Conservation (phyloP, 2,329 filamentous ascomycete species). For the Stagonosporopsis rhizophila region DNA sequence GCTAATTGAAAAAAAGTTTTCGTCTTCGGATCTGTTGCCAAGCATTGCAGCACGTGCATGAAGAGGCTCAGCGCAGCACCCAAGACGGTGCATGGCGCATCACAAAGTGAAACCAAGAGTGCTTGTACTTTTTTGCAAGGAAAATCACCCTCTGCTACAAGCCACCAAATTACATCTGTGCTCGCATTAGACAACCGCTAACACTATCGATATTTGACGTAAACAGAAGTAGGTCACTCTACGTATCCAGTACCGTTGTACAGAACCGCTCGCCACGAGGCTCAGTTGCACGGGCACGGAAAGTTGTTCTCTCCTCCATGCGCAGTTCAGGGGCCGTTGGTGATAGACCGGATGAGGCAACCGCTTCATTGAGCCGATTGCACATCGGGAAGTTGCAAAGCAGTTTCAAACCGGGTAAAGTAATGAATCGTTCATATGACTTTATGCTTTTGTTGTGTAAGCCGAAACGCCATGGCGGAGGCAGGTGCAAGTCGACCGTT, state of each 20-base stretch:
- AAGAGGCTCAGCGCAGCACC: not conserved
- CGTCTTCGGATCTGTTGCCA: not conserved
- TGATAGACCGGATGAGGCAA: not conserved
- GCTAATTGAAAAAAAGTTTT: not conserved
- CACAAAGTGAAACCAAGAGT: too few relatives aligned
- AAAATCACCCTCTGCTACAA: not conserved
- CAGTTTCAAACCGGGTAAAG: not conserved
- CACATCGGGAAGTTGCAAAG: slow-evolving; percentile 8
- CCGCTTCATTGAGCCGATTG: not conserved
- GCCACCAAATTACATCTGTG: not conserved
- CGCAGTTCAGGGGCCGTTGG: not conserved
- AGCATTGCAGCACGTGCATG: not conserved
- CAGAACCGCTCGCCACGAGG: not conserved
- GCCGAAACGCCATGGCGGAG: not conserved
- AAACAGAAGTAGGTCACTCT: not conserved
- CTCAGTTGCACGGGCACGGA: not conserved
- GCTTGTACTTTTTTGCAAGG: not conserved
- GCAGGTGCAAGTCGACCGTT: not conserved
- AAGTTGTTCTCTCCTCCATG: not conserved
- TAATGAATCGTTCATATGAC: not conserved
- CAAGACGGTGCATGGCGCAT: too few relatives aligned
- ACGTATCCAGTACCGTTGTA: not conserved
- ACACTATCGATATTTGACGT: not conserved
- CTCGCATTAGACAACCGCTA: not conserved
- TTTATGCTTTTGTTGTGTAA: not conserved